Evolutionary conservation across 169 alveolate species (phyloP).

Genomic region (Besnoitia besnoiti): DNA sequence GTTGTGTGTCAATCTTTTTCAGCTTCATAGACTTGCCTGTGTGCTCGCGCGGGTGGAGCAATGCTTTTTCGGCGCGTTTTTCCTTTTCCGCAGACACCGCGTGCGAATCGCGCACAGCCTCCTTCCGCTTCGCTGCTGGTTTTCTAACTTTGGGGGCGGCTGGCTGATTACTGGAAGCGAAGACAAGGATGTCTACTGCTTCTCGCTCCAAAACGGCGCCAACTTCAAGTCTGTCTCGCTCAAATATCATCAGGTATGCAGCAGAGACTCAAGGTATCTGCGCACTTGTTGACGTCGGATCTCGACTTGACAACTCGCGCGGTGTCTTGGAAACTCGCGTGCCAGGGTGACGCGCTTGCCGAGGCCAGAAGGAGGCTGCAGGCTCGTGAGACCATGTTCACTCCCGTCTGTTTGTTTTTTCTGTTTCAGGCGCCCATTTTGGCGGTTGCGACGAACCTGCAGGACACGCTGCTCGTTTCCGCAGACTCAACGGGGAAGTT

Average conservation of each 20-base stretch:
- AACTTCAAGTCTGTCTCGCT: not conserved
- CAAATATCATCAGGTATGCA: constrained; percentile 10
- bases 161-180: constrained; percentile 71
- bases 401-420: not conserved
- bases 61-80: not conserved
- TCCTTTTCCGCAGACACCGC: not conserved
- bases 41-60: not conserved
- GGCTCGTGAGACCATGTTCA: too few species aligned
- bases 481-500: constrained; percentile 68
- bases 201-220: not conserved
- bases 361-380: too few species aligned
- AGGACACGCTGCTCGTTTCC: constrained; percentile 56
- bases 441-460: constrained; percentile 71
- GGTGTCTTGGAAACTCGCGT: too few species aligned
- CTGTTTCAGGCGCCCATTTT: constrained; percentile 66
- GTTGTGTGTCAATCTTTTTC: too few species aligned
- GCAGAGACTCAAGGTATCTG: too few species aligned
- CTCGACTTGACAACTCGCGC: too few species aligned
- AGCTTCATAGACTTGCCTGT: not conserved
- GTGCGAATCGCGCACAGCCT: constrained; percentile 67
- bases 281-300: too few species aligned
- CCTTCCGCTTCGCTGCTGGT: constrained; percentile 73
- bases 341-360: too few species aligned
- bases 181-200: constrained; percentile 68
- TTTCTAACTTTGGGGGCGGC: constrained; percentile 66